Evolutionary conservation across 2,329 filamentous ascomycete genomes (phyloP).

Genomic region (Aspergillus oerlinghausenensis): DNA sequence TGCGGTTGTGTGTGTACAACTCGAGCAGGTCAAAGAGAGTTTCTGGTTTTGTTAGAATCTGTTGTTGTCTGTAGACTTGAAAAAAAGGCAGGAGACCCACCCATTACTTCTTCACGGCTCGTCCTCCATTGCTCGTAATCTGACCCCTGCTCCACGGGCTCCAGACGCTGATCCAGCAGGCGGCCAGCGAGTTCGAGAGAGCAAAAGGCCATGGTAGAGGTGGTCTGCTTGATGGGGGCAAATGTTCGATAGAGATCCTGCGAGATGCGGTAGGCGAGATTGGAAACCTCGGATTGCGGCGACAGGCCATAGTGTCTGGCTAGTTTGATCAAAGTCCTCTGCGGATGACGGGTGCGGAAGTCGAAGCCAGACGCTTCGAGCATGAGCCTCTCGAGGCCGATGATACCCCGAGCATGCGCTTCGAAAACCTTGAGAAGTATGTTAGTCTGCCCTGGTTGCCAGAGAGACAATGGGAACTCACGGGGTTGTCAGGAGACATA

Average conservation of each 20-base stretch:
- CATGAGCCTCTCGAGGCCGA: constrained; percentile 86
- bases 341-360: constrained; percentile 83
- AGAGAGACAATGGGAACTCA: constrained; percentile 36
- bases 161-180: constrained; percentile 55
- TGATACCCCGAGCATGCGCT: constrained; percentile 69
- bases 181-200: constrained; percentile 75
- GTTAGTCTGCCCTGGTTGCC: background rate
- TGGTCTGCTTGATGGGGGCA: constrained; percentile 83
- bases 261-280: constrained; percentile 72
- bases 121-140: constrained; percentile 50
- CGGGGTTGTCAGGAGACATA: constrained; percentile 75
- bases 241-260: constrained; percentile 92
- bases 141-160: constrained; percentile 44
- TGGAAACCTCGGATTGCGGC: constrained; percentile 52
- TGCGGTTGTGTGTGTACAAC: constrained; percentile 80
- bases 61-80: constrained; percentile 28
- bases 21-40: constrained; percentile 87
- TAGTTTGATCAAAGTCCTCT: constrained; percentile 79
- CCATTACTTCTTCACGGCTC: constrained; percentile 44
- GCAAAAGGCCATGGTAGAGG: constrained; percentile 77
- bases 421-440: constrained; percentile 64
- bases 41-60: constrained; percentile 49
- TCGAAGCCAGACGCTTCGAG: constrained; percentile 92
- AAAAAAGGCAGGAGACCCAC: constrained; percentile 38
- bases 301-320: constrained; percentile 56